Percentiles rank a stretch among this genome's conserved stretches.
These are phyloP conservation scores for Ogataea thermomethanolica DNA, from an alignment of 805 yeast species.

Conservation along the genomic window DNA sequence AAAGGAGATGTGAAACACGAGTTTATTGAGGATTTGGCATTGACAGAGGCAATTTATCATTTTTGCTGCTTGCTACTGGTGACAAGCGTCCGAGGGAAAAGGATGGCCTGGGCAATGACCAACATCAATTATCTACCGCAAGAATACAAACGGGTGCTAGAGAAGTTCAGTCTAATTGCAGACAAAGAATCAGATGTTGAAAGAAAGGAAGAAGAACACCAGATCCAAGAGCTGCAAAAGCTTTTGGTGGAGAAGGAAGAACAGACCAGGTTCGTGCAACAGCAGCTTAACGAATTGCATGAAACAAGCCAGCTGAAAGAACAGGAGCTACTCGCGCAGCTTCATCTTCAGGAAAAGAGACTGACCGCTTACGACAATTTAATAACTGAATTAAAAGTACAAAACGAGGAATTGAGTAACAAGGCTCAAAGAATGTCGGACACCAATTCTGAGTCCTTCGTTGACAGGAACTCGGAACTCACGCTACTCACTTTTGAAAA, in stretches of 20 bases:
- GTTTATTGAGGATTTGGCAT: conserved; percentile 10
- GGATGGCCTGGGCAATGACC: conserved; percentile 30
- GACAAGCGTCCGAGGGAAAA: conserved; percentile 23
- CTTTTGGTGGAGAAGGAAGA: conserved; percentile 12
- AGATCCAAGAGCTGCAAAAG: conserved; percentile 5
- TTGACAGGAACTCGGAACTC: conserved; percentile 20
- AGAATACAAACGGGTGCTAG: conserved; percentile 19
- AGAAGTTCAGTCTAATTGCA: conserved; percentile 22
- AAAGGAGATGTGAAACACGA: conserved; percentile 1
- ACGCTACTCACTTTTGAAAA: conserved; percentile 18
- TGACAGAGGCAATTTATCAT: conserved; percentile 23
- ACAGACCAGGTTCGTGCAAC: conserved; percentile 7
- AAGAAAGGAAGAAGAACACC: conserved; percentile 13
- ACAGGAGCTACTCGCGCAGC: conserved; percentile 7
- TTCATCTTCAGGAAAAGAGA: conserved; percentile 5
- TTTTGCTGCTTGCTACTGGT: conserved; percentile 25
- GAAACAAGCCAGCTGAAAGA: conserved; percentile 7
- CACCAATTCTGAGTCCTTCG: conserved; percentile 19
- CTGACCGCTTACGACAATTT: conserved; percentile 8
- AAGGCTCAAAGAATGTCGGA: conserved; percentile 9
- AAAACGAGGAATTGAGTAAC: conserved; percentile 9
- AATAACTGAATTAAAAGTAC: conserved; percentile 9
- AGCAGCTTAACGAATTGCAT: conserved; percentile 8
- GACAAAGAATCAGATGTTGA: conserved; percentile 16
- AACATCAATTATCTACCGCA: conserved; percentile 24